These are phyloP conservation scores for Grigorovia transvaalensis DNA, from an alignment of 805 yeast species.

Conservation along the genomic window DNA sequence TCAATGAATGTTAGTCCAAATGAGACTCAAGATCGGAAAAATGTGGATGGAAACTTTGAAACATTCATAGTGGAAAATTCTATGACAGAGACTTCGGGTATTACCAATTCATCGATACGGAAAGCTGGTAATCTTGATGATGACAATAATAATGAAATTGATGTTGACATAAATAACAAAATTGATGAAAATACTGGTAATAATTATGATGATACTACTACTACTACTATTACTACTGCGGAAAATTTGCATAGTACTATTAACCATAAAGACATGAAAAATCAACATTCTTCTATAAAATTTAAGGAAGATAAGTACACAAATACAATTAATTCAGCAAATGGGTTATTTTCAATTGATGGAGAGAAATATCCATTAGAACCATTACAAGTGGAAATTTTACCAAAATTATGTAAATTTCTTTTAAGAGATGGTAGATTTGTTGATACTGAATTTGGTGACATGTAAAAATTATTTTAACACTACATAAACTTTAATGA, in stretches of 20 bases:
- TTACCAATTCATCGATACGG: neutral
- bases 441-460: constrained; percentile 42
- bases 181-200: constrained; percentile 16
- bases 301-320: constrained; percentile 4
- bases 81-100: no score
- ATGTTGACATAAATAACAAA: constrained; percentile 24
- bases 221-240: no score
- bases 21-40: neutral
- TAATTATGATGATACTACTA: neutral
- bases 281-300: neutral
- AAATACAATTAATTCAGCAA: neutral
- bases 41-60: neutral
- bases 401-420: constrained; percentile 54
- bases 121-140: neutral
- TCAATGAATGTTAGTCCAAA: neutral
- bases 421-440: constrained; percentile 51
- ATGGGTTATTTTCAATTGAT: constrained; percentile 63
- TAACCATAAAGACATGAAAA: neutral
- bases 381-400: constrained; percentile 75
- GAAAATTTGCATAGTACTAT: no score
- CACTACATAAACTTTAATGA: neutral
- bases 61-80: neutral
- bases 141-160: neutral
- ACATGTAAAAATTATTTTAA: constrained; percentile 14
- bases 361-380: constrained; percentile 78